Conservation (phyloP, 1,139 yeast genomes). For the Candida sp. region DNA sequence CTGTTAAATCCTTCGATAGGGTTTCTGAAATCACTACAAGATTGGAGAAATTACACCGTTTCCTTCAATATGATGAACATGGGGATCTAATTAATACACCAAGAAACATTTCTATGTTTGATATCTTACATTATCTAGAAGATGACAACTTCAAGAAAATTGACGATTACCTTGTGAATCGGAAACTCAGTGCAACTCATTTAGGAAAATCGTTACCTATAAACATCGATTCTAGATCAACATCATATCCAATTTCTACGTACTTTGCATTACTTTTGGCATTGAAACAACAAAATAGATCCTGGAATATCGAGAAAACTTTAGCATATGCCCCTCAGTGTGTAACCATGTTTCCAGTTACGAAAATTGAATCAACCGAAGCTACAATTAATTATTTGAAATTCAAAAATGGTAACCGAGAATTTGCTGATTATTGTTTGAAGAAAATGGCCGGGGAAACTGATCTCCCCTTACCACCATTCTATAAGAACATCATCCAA, state of each 20-base stretch:
- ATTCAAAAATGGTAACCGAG: constrained; percentile 17
- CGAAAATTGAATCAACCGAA: constrained; percentile 25
- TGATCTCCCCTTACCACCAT: constrained; percentile 13
- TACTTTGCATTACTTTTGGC: constrained; percentile 45
- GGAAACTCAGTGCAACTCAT: constrained; percentile 10
- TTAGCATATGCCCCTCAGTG: constrained; percentile 39
- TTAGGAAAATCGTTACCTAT: constrained; percentile 13
- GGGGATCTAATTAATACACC: constrained; percentile 36
- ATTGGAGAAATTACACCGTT: constrained; percentile 53
- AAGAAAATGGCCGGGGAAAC: constrained; percentile 13
- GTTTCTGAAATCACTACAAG: constrained; percentile 32
- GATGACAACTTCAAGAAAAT: constrained; percentile 3
- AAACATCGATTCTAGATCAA: constrained; percentile 5
- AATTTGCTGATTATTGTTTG: constrained; percentile 19
- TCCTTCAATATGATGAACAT: constrained; percentile 47
- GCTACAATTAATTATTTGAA: constrained; percentile 27
- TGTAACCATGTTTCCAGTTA: constrained; percentile 46
- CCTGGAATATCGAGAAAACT: constrained; percentile 37
- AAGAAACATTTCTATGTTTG: constrained; percentile 47
- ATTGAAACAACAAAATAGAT: constrained; percentile 44
- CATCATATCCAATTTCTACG: constrained; percentile 18
- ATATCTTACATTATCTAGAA: constrained; percentile 36
- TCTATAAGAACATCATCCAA: constrained; percentile 31
- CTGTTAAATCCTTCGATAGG: constrained; percentile 29
- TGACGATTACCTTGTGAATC: constrained; percentile 11